Evolutionary conservation across 139 green algal species (phyloP), one percentile per base, ranked within the genome.

Genomic region (Penium margaritaceum): DNA sequence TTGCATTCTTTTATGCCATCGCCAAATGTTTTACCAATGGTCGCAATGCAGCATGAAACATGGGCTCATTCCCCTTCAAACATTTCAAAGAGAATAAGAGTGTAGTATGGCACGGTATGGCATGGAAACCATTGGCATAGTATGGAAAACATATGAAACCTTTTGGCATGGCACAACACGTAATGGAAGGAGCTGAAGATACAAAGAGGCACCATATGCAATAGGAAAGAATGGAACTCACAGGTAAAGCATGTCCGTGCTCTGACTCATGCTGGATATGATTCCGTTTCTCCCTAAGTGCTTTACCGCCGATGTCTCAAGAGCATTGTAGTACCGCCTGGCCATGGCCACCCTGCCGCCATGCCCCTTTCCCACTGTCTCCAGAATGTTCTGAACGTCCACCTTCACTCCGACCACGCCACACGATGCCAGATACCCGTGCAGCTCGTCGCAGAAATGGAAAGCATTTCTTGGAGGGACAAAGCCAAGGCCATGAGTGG

Each of bases 231-330:
- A 72, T 7, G 0, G 24, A n/a, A 39, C 61, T 29, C 0, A 76
- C 72, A 32, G 72, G 67, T 77, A 91, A 36, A 98, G 80, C 85
- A 96, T 94, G 57, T 97, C 92, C 1, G 88, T 96, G 46, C 84
- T 91, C 88, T 97, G 93, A 82, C 90, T 96, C 93, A 98, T 98
- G 91, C 93, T 97, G 84, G 96, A 95, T 82, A 97, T 97, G 71
- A 83, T 77, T 70, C 91, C 84, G 80, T 97, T 96, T 53, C 77
- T 80, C 1, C 83, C 80, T 74, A 97, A 97, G 85, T 96, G 76
- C 19, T 43, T 46, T n/a, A 69, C 53, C 5, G 94, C 84, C 34
- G 82, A 91, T 51, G 74, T 70, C 84, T 97, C 80, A 15, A 85
- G 51, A 21, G 70, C 76, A 7, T 14, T 55, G 55, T 84, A 77